These are phyloP conservation scores for Aegilops bicornis DNA, from an alignment of 176 grass and related monocot genomes.

Conservation along the genomic window DNA sequence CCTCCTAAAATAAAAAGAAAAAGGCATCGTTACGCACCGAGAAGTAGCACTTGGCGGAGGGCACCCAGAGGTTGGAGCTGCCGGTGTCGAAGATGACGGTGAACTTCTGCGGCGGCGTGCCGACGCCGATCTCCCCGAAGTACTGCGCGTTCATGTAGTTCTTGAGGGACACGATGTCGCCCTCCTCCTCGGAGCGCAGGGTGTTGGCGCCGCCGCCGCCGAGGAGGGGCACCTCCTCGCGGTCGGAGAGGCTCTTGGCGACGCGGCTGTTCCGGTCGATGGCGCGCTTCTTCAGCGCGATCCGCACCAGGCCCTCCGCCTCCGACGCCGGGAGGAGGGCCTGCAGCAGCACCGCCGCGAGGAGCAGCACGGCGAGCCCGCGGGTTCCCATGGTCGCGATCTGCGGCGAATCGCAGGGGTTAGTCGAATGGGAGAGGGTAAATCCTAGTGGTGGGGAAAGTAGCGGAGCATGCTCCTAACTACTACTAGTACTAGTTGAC, in stretches of 20 bases:
- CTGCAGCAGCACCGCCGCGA: slow-evolving; percentile 53
- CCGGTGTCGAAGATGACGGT: slow-evolving; percentile 98
- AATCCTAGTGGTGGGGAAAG: slow-evolving; percentile 5
- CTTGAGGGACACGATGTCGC: slow-evolving; percentile 74
- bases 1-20: background rate
- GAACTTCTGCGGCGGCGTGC: slow-evolving; percentile 87
- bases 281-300: slow-evolving; percentile 67
- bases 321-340: slow-evolving; percentile 31
- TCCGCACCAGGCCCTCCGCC: slow-evolving; percentile 57
- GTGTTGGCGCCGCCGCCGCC: slow-evolving; percentile 3
- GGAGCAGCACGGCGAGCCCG: slow-evolving; percentile 29
- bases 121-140: slow-evolving; percentile 88
- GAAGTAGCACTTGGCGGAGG: slow-evolving; percentile 93
- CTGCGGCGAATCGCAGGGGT: slow-evolving; percentile 10
- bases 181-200: slow-evolving; percentile 18
- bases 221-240: slow-evolving; percentile 25
- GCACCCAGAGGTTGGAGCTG: slow-evolving; percentile 98
- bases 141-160: slow-evolving; percentile 99
- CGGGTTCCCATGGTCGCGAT: slow-evolving; percentile 59
- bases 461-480: background rate
- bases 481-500: background rate
- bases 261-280: slow-evolving; percentile 48
- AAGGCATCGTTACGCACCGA: slow-evolving; percentile 45
- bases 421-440: background rate
- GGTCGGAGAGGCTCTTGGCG: slow-evolving; percentile 36